A percentile compares a stretch with the other conserved stretches of the same genome.
Evolutionary conservation across 2,329 filamentous ascomycete genomes (phyloP).

Genomic region (Aspergillus phoenicis): DNA sequence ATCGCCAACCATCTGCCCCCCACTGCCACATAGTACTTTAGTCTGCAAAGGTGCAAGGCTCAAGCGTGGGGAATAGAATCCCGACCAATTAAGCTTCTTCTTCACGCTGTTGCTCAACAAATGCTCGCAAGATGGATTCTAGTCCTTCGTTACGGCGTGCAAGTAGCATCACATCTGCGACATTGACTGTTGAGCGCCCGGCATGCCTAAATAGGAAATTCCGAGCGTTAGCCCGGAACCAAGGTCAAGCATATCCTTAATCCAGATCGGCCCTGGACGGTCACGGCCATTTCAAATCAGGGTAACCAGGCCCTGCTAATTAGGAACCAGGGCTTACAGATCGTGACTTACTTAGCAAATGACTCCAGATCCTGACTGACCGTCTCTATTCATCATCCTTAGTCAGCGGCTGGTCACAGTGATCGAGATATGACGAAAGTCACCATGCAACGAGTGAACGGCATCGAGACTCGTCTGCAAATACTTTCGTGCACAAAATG

Average conservation of each 20-base stretch:
- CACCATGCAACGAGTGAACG: background rate
- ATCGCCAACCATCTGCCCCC: conserved; percentile 16
- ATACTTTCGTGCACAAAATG: background rate
- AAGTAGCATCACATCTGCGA: conserved; percentile 85
- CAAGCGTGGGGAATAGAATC: no score
- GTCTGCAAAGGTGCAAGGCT: background rate
- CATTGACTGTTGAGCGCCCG: conserved; percentile 75
- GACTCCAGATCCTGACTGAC: conserved; percentile 64
- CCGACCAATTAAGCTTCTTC: conserved; percentile 24
- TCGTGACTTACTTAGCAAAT: conserved; percentile 56
- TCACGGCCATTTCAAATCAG: background rate
- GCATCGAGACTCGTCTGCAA: background rate
- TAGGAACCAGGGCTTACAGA: background rate
- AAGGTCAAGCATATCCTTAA: background rate
- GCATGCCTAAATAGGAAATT: conserved; percentile 67
- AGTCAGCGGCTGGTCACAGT: conserved; percentile 11
- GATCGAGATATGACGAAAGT: background rate
- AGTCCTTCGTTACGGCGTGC: conserved; percentile 85
- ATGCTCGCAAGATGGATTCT: conserved; percentile 65
- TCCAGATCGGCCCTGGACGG: background rate
- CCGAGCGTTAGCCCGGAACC: conserved; percentile 6
- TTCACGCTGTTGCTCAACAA: conserved; percentile 36
- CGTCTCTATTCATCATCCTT: conserved; percentile 45
- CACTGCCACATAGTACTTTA: background rate
- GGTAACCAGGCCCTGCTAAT: background rate